These are phyloP conservation scores for Talaromyces nanjingensis DNA, from an alignment of 495 filamentous ascomycete species.

Conservation along the genomic window DNA sequence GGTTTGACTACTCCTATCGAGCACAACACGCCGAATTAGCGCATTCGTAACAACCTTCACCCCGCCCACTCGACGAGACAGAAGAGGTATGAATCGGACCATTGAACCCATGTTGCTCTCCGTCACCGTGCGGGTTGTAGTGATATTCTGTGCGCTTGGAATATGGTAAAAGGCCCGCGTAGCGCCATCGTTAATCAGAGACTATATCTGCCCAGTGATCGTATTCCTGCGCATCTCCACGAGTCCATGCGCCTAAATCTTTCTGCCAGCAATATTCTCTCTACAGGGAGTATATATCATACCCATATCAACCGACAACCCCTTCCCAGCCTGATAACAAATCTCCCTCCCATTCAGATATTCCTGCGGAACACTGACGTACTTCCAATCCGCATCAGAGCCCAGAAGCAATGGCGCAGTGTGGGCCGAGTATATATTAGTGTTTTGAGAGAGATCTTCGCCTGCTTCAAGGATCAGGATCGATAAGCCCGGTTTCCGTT, in stretches of 20 bases:
- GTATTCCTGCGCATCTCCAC: slow-evolving; percentile 29
- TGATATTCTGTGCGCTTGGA: slow-evolving; percentile 16
- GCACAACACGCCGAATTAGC: not conserved
- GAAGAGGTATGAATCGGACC: slow-evolving; percentile 17
- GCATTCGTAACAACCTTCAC: not conserved
- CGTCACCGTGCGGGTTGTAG: not conserved
- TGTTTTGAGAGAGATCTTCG: slow-evolving; percentile 14
- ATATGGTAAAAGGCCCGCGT: slow-evolving; percentile 20
- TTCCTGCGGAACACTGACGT: slow-evolving; percentile 23
- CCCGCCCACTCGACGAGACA: slow-evolving; percentile 13
- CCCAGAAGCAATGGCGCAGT: slow-evolving; percentile 6
- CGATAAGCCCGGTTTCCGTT: slow-evolving; percentile 14
- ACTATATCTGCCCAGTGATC: slow-evolving; percentile 30
- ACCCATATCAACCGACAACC: slow-evolving; percentile 21
- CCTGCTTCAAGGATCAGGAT: slow-evolving; percentile 26
- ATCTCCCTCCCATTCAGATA: slow-evolving; percentile 17
- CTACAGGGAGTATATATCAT: not conserved
- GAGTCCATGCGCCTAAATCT: slow-evolving; percentile 19
- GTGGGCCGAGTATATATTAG: slow-evolving; percentile 7
- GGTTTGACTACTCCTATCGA: not conserved
- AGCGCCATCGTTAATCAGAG: slow-evolving; percentile 28
- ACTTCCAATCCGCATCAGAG: slow-evolving; percentile 27
- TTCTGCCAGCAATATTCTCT: no score
- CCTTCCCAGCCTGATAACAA: slow-evolving; percentile 24
- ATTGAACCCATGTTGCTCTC: slow-evolving; percentile 18